Conservation (phyloP, 371 early-diverging fungal species). For the Mucor ambiguus region DNA sequence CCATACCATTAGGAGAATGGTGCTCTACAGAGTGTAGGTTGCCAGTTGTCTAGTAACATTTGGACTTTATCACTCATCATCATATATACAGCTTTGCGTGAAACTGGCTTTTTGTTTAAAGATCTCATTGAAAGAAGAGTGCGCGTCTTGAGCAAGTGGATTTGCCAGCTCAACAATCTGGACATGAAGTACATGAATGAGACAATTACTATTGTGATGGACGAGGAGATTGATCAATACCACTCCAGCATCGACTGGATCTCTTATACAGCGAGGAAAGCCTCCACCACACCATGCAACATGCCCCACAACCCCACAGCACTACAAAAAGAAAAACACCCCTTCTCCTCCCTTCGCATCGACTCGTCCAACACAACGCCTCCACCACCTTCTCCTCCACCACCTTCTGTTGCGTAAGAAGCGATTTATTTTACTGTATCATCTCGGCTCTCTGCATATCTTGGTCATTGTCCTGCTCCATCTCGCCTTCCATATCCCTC, state of each 20-base stretch:
- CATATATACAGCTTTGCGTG: constrained; percentile 12
- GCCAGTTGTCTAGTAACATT: background rate
- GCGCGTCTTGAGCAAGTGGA: constrained; percentile 18
- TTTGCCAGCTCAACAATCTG: constrained; percentile 15
- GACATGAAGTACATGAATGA: background rate
- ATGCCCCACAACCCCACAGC: background rate
- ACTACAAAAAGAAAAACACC: background rate
- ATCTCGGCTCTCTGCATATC: constrained; percentile 19
- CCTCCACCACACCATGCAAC: background rate
- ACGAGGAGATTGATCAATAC: constrained; percentile 12
- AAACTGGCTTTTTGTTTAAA: constrained; percentile 26
- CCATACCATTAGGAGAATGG: constrained; percentile 33
- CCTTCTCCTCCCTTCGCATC: background rate
- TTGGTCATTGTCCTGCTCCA: constrained; percentile 11
- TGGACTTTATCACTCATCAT: background rate
- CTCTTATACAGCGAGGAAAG: constrained; percentile 16
- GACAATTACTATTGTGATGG: constrained; percentile 7
- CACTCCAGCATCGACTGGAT: constrained; percentile 15
- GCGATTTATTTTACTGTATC: constrained; percentile 4
- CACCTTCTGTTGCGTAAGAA: background rate
- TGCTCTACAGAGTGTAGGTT: background rate
- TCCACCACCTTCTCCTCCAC: background rate
- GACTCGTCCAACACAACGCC: background rate
- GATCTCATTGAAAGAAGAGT: constrained; percentile 23
- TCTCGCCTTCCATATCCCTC: constrained; percentile 13